Base-by-base conservation (phyloP, 345 rosid genomes). In the Physaria fendleri region DNA sequence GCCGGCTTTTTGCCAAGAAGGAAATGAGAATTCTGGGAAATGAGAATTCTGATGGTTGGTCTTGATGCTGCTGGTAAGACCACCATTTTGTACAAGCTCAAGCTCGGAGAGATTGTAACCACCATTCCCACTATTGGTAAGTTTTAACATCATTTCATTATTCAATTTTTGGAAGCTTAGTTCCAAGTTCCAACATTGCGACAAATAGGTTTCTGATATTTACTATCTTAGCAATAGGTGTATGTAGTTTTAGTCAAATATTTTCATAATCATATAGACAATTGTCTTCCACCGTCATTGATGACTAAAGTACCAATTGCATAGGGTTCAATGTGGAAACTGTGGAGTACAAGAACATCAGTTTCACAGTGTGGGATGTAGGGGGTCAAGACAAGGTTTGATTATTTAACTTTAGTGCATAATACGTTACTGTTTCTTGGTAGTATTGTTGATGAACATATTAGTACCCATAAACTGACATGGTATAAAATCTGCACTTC, bases 41-140 rank as follows among this genome's bases (percentile, higher is more conserved):
- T n/a, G n/a, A n/a, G 89, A 34, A 83, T 83, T 77, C 73, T 83
- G 65, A 83, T 83, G 89, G 89, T 83, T 32, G 89, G 89, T 75
- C 85, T 83, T 5, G 88, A 83, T 40, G 88, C 88, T 14, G 84
- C 88, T 23, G 88, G 88, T 74, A 82, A 82, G 76, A 82, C 88
- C 65, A 83, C 85, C 6, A 51, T 51, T 51, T 51, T 51, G 41
- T 51, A 51, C 28, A 51, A 51, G 57, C 57, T 51, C 41, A 51
- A 51, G 57, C 57, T 51, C 28, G 57, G 57, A 12, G 57, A 51
- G 57, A 51, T 51, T 51, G 57, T 51, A 12, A 51, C 57, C 27
- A 51, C 57, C 57, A 51, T 51, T 51, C 57, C 57, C 16, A 51
- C 57, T 5, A 83, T 78, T 52, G 57, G 57, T 51, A 16, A 32